Conservation (phyloP, 768 basidiomycete species). For the Tephrocybe sp. region DNA sequence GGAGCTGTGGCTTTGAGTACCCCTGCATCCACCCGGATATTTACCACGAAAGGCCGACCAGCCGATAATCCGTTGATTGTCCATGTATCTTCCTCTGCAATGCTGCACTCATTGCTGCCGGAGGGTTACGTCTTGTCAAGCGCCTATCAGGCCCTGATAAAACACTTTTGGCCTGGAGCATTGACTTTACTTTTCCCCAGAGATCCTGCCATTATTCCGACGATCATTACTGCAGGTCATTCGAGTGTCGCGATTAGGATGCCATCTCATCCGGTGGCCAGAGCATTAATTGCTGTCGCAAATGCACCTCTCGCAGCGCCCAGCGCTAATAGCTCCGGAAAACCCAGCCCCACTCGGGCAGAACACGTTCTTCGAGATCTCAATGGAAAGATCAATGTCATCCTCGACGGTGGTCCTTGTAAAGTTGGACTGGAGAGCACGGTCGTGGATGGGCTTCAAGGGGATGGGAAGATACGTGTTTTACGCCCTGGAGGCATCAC, state of each 20-base stretch:
- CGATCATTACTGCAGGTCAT: constrained; percentile 78
- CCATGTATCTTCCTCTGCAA: constrained; percentile 82
- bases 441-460: constrained; percentile 84
- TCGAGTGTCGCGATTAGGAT: constrained; percentile 88
- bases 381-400: constrained; percentile 66
- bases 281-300: constrained; percentile 79
- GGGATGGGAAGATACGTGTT: constrained; percentile 75
- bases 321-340: constrained; percentile 91
- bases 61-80: constrained; percentile 97
- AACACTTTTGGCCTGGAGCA: constrained; percentile 93
- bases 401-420: constrained; percentile 92
- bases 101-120: constrained; percentile 81
- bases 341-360: constrained; percentile 90
- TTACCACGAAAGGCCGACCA: constrained; percentile 87
- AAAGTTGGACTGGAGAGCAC: constrained; percentile 94
- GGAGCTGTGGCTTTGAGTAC: constrained; percentile 78
- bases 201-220: constrained; percentile 58
- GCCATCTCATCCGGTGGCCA: constrained; percentile 91
- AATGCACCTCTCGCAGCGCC: constrained; percentile 88
- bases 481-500: constrained; percentile 92
- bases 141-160: constrained; percentile 74
- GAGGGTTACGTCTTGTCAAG: constrained; percentile 56
- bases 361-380: constrained; percentile 84
- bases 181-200: constrained; percentile 90
- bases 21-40: constrained; percentile 71